phyloP scores from a whole-genome alignment of 495 filamentous ascomycete genomes.

The Hyaloscypha variabilis region DNA sequence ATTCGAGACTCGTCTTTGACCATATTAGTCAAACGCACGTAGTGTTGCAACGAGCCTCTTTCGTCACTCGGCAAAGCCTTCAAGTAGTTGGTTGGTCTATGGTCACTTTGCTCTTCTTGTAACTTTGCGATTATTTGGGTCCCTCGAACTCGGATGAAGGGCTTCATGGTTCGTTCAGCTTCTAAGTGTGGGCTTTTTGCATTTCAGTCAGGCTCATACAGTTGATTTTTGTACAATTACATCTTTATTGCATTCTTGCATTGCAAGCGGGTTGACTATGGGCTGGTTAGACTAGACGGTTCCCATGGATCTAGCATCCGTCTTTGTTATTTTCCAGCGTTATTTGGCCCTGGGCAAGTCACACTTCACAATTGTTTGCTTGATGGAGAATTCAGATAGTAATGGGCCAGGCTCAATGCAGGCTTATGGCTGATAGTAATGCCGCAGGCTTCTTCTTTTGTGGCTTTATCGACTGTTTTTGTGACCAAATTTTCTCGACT shows the following conservation, averaged over 20 bases:
- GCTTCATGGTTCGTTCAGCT: constrained; percentile 12
- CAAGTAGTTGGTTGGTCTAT: constrained; percentile 31
- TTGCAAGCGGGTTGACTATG: constrained; percentile 14
- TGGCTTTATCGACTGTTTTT: constrained; percentile 16
- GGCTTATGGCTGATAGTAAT: constrained; percentile 32
- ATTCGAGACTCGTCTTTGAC: neutral
- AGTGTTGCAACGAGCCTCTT: constrained; percentile 23
- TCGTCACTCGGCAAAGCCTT: constrained; percentile 22
- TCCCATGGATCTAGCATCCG: constrained; percentile 7
- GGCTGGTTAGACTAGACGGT: constrained; percentile 15
- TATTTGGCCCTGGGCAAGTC: neutral
- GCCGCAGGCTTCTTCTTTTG: constrained; percentile 24
- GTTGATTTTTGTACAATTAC: constrained; percentile 23
- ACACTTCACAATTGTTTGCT: constrained; percentile 16
- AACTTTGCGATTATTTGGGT: constrained; percentile 8
- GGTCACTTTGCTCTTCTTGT: constrained; percentile 10
- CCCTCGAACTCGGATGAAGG: neutral
- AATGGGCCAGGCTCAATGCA: constrained; percentile 25
- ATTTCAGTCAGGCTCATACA: constrained; percentile 6
- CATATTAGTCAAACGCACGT: constrained; percentile 4
- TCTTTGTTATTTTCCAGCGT: neutral
- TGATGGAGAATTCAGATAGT: constrained; percentile 24
- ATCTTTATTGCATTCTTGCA: constrained; percentile 19
- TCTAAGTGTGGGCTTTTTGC: constrained; percentile 9
- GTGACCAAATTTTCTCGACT: constrained; percentile 22